Percentiles rank a stretch among this genome's conserved stretches.
Conservation (phyloP, 2,329 filamentous ascomycete species). For the Saccharata proteae region DNA sequence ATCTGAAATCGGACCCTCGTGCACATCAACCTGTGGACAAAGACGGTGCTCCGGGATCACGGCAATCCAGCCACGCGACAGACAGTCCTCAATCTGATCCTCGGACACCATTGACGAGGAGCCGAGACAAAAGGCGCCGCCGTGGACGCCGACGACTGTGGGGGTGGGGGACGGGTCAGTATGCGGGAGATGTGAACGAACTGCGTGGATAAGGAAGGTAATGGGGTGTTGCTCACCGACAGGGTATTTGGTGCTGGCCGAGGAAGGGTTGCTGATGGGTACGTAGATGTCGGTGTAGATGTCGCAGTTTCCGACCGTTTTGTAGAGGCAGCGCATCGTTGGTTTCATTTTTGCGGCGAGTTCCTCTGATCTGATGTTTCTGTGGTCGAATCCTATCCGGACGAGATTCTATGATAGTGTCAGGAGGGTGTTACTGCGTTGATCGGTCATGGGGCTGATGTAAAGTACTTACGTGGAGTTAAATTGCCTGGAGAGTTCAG, state of each 20-base stretch:
- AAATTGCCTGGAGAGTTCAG: no score
- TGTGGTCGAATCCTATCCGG: no score
- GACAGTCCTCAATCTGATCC: conserved; percentile 12
- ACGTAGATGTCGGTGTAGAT: conserved; percentile 9
- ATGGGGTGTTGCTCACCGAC: conserved; percentile 8
- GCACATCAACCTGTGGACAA: conserved; percentile 20
- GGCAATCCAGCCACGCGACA: conserved; percentile 12
- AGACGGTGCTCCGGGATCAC: conserved; percentile 18
- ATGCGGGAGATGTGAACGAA: conserved; percentile 12
- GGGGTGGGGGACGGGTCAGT: neutral
- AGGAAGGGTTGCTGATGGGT: neutral
- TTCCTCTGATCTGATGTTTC: neutral
- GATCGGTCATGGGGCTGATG: no score
- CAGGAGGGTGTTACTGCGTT: no score
- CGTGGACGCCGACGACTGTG: conserved; percentile 31
- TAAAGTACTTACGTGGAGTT: no score
- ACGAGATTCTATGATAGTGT: no score
- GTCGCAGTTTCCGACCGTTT: conserved; percentile 5
- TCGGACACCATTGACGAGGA: conserved; percentile 9
- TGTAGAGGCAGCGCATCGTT: conserved; percentile 7
- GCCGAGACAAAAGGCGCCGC: conserved; percentile 32
- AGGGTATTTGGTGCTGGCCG: neutral
- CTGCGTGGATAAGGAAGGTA: neutral
- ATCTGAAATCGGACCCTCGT: conserved; percentile 22
- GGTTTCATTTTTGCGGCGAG: neutral